A percentile compares a stretch with the other conserved stretches of the same genome.
Conservation (phyloP, 23 red algal species). For the Gracilaria caudata region DNA sequence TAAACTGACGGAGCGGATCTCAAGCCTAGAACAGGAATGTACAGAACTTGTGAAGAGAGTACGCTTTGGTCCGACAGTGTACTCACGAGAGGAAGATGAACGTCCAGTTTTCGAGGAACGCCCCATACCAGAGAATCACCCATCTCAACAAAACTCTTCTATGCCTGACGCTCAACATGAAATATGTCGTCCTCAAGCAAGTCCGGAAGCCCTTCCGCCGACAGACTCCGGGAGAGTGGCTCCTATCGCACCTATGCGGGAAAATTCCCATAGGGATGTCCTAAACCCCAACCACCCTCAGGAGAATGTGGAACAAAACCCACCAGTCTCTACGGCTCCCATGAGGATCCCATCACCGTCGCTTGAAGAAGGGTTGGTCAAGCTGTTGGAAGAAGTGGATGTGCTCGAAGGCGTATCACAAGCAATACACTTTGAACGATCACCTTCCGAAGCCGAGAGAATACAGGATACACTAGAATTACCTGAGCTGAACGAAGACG, state of each 20-base stretch:
- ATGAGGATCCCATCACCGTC: background rate
- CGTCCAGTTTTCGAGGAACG: slow-evolving; percentile 3
- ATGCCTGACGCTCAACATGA: background rate
- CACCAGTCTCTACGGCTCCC: background rate
- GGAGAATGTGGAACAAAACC: background rate
- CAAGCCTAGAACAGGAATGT: slow-evolving; percentile 39
- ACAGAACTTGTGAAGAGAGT: slow-evolving; percentile 45
- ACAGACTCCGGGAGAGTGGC: slow-evolving; percentile 2
- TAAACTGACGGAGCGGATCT: slow-evolving; percentile 39
- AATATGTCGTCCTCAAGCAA: background rate
- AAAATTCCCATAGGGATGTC: slow-evolving; percentile 4
- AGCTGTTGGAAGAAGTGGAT: slow-evolving; percentile 49
- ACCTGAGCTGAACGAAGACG: slow-evolving; percentile 13
- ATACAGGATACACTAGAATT: slow-evolving; percentile 36
- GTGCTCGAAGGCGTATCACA: slow-evolving; percentile 33
- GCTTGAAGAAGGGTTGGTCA: slow-evolving; percentile 17
- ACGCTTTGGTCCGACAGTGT: slow-evolving; percentile 20
- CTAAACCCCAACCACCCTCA: background rate
- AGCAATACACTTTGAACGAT: slow-evolving; percentile 35
- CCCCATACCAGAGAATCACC: slow-evolving; percentile 13
- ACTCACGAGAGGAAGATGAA: slow-evolving; percentile 1
- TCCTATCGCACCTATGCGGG: slow-evolving; percentile 18
- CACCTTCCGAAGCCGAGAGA: slow-evolving; percentile 27
- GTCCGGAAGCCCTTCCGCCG: background rate
- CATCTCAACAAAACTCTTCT: background rate